Conservation (phyloP, 192 early-diverging fungal species). For the Coemansia sp. region DNA sequence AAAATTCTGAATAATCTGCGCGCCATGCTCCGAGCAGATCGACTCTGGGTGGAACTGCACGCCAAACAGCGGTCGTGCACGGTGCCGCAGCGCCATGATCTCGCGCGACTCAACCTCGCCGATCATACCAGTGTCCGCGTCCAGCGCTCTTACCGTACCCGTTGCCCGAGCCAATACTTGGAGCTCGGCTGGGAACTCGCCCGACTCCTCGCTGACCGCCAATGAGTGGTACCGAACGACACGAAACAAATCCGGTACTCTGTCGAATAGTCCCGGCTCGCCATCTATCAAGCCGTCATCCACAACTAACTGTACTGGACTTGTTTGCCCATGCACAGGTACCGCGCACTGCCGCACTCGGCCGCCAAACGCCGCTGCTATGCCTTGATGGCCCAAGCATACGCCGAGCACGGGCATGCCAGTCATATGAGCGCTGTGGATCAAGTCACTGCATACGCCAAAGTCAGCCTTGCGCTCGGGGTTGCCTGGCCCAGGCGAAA, state of each 20-base stretch:
- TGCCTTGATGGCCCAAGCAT: constrained; percentile 93
- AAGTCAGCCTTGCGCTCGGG: constrained; percentile 63
- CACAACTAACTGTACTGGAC: constrained; percentile 35
- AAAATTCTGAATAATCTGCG: constrained; percentile 74
- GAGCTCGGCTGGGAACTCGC: constrained; percentile 21
- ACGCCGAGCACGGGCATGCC: constrained; percentile 83
- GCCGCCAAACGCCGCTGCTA: constrained; percentile 69
- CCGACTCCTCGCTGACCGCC: constrained; percentile 56
- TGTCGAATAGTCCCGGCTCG: background rate
- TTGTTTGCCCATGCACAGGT: constrained; percentile 84
- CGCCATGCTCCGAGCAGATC: constrained; percentile 81
- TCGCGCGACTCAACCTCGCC: constrained; percentile 19
- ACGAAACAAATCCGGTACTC: constrained; percentile 62
- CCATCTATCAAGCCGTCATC: background rate
- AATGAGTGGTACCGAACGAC: constrained; percentile 94
- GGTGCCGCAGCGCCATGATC: constrained; percentile 84
- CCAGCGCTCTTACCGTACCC: constrained; percentile 17
- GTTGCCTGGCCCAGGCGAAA: constrained; percentile 93
- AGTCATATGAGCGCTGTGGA: constrained; percentile 15
- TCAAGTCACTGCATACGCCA: constrained; percentile 34
- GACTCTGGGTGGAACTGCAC: constrained; percentile 99
- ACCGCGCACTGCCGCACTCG: constrained; percentile 63
- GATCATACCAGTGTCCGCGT: background rate
- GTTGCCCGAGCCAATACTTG: constrained; percentile 27
- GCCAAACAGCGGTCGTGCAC: constrained; percentile 69